phyloP scores from a whole-genome alignment of 1,284 basidiomycete genomes.

The Pseudozyma sp. region DNA sequence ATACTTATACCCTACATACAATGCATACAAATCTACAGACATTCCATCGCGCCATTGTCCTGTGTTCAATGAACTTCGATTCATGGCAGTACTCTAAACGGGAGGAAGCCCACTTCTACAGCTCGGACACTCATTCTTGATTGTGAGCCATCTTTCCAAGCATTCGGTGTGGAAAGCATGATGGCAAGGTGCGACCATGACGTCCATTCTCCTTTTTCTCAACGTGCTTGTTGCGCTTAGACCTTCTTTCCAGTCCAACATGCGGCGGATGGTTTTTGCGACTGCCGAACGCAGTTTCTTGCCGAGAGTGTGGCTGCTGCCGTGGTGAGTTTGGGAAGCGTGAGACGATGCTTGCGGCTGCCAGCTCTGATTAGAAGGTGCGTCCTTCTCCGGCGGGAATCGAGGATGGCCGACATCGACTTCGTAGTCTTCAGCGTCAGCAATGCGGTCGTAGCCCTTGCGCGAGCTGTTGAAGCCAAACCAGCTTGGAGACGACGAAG shows the following conservation, averaged over 20 bases:
- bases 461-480: neutral
- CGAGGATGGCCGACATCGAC: constrained; percentile 3
- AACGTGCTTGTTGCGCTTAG: constrained; percentile 10
- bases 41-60: neutral
- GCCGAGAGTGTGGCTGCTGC: neutral
- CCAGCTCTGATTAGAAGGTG: neutral
- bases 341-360: neutral
- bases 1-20: neutral
- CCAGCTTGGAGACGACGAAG: constrained; percentile 1
- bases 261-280: constrained; percentile 4
- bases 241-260: constrained; percentile 13
- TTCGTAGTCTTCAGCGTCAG: constrained; percentile 23
- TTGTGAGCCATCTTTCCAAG: constrained; percentile 43
- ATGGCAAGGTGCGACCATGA: constrained; percentile 45
- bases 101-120: constrained; percentile 32
- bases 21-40: neutral
- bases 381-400: constrained; percentile 14
- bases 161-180: constrained; percentile 49
- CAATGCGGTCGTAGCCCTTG: constrained; percentile 17
- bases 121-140: constrained; percentile 53
- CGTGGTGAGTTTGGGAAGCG: neutral
- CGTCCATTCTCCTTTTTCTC: constrained; percentile 29
- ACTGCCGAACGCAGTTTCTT: neutral
- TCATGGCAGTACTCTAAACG: constrained; percentile 10
- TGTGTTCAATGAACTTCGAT: neutral